Base-by-base conservation (phyloP, 768 basidiomycete genomes). In the Leucocoprinus birnbaumii region DNA sequence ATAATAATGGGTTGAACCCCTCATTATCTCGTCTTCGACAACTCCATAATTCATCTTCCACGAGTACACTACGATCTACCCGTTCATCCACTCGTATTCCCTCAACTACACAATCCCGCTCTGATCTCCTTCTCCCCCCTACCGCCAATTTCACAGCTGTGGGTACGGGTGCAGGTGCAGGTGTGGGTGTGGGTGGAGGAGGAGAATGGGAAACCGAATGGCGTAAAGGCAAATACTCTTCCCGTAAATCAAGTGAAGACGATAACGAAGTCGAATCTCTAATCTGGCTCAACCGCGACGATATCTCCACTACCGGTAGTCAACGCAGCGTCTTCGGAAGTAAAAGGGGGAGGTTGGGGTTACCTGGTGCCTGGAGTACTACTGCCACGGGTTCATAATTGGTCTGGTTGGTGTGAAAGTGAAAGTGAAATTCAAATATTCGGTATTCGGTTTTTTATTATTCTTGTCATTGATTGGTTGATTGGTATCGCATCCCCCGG, bases 191-290 rank as follows among this genome's bases (percentile, higher is more conserved):
- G 4, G 25, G 10, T 19, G 31, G 41, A 19, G 21, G 13, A 8
- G 24, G 62, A 58, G 65, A 65, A 47, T 66, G 63, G 27, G 66
- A 66, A 35, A 50, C 60, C 37, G 57, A 68, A 43, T 63, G 68
- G 44, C 68, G 62, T 63, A 66, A 65, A 11, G 53, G 59, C 21
- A 68, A 65, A 6, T 68, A 63, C 64, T 59, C 60, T 14, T 61
- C 55, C 38, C 58, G 62, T 43, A 63, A 59, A 37, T 56, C 63
- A 16, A 70, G 67, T 13, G 70, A 66, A 43, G 68, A 69, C 31
- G 70, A 70, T 3, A 68, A 69, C n/a, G 63, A 66, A 44, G 46
- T 53, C n/a, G 66, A 65, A 26, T 62, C 60, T 13, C 65, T 65
- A 49, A 57, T 58, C 37, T 64, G 63, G 16, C 63, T 68, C 18